Evolutionary conservation across 345 rosid species (phyloP).

Genomic region (Fremontodendron californicum): DNA sequence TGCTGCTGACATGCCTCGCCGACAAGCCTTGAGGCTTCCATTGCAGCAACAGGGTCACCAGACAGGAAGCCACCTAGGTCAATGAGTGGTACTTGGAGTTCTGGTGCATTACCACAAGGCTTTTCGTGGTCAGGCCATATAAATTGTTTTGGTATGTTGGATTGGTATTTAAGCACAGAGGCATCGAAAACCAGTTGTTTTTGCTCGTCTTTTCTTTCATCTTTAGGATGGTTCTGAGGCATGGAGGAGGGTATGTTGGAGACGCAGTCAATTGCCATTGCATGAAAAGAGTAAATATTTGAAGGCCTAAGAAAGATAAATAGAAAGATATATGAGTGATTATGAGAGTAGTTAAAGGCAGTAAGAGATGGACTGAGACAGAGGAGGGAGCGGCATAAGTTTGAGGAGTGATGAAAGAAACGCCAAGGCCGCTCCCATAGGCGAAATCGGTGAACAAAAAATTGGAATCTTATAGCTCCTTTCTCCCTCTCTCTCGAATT

Average conservation of each 20-base stretch:
- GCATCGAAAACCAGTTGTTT: constrained; percentile 67
- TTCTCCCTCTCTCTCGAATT: neutral
- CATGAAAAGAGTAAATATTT: constrained; percentile 10
- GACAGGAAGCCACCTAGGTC: constrained; percentile 61
- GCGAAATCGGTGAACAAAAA: constrained; percentile 39
- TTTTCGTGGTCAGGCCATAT: constrained; percentile 86
- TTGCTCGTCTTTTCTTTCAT: constrained; percentile 33
- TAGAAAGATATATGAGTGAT: neutral
- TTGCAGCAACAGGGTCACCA: constrained; percentile 45
- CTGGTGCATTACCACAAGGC: constrained; percentile 50
- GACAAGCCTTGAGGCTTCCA: constrained; percentile 58
- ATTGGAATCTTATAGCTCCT: constrained; percentile 41
- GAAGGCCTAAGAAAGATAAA: neutral
- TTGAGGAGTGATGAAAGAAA: constrained; percentile 41
- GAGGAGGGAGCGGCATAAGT: constrained; percentile 13
- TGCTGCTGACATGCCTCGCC: constrained; percentile 72
- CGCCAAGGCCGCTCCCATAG: constrained; percentile 47
- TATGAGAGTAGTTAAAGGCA: neutral
- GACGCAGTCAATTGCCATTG: constrained; percentile 42
- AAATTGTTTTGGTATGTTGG: constrained; percentile 66
- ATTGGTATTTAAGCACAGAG: constrained; percentile 44
- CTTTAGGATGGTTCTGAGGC: constrained; percentile 24
- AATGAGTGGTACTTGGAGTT: constrained; percentile 70
- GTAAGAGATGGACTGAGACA: neutral
- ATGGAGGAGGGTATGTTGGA: constrained; percentile 26